A percentile compares a stretch with the other conserved stretches of the same genome.
Evolutionary conservation across 306 rosid species (phyloP).

Genomic region (Glycine latifolia): DNA sequence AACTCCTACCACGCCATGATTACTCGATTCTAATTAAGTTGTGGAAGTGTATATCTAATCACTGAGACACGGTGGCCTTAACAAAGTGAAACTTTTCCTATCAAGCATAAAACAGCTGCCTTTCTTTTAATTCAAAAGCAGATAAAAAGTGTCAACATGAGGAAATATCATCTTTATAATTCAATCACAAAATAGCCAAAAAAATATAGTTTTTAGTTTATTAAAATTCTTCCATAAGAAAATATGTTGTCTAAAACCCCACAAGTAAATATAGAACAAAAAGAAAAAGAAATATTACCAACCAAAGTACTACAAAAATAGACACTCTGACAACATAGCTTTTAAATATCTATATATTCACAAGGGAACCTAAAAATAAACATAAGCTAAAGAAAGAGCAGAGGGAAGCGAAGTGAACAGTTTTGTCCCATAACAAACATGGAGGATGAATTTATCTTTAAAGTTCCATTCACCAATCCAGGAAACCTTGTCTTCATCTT

Average conservation of each 20-base stretch:
- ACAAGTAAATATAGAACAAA: neutral
- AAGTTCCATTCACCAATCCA: no score
- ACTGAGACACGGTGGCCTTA: neutral
- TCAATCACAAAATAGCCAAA: slow-evolving; percentile 3
- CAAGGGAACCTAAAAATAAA: slow-evolving; percentile 22
- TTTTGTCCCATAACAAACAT: neutral
- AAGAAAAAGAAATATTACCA: neutral
- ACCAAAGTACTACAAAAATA: slow-evolving; percentile 11
- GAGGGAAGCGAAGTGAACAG: slow-evolving; percentile 14
- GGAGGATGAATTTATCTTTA: slow-evolving; percentile 6
- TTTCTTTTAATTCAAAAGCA: neutral
- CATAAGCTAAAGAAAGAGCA: neutral
- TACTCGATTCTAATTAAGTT: neutral
- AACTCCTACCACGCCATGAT: slow-evolving; percentile 11
- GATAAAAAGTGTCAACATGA: neutral
- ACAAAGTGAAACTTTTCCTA: neutral
- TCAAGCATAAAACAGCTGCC: neutral
- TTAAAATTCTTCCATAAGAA: neutral
- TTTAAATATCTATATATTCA: slow-evolving; percentile 2
- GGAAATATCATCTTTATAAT: neutral
- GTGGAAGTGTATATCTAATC: neutral
- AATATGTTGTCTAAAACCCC: neutral
- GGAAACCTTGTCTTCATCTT: no score
- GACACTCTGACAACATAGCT: neutral
- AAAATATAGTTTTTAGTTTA: neutral